phyloP scores from a whole-genome alignment of 208 protist species.

The Trypanosoma caninum region DNA sequence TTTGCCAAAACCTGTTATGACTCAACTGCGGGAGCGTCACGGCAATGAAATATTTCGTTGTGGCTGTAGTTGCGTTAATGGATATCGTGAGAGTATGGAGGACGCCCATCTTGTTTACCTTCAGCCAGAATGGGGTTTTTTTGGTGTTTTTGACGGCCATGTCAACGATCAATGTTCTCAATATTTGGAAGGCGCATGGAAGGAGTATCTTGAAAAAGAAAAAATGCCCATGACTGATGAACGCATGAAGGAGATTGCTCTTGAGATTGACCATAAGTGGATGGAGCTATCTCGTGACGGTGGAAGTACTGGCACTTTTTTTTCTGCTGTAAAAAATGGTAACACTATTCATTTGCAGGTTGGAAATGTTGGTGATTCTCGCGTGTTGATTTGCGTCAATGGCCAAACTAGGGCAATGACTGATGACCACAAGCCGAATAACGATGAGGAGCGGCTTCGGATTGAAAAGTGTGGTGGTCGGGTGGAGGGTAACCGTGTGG shows the following conservation, averaged over 20 bases:
- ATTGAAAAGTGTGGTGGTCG: conserved; percentile 90
- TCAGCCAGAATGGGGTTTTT: conserved; percentile 84
- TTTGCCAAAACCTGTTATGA: conserved; percentile 89
- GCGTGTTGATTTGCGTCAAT: conserved; percentile 84
- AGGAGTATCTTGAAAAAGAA: conserved; percentile 52
- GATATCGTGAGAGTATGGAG: conserved; percentile 90
- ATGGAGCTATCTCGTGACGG: conserved; percentile 63
- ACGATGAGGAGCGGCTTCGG: conserved; percentile 74
- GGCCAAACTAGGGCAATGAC: conserved; percentile 84
- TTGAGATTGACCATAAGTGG: conserved; percentile 84
- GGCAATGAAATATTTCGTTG: conserved; percentile 88
- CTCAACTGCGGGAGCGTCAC: conserved; percentile 79
- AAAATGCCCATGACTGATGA: conserved; percentile 79
- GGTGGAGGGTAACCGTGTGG: conserved; percentile 92
- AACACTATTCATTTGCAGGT: conserved; percentile 82
- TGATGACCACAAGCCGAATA: conserved; percentile 94
- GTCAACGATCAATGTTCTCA: conserved; percentile 84
- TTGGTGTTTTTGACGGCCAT: conserved; percentile 90
- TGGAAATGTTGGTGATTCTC: conserved; percentile 92
- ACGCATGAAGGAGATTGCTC: conserved; percentile 74
- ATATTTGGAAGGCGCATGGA: conserved; percentile 80
- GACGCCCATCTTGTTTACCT: conserved; percentile 84
- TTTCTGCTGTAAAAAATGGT: conserved; percentile 68
- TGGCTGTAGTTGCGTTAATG: conserved; percentile 88
- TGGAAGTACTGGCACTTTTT: conserved; percentile 90